These are phyloP conservation scores for Rasamsonia emersonii DNA, from an alignment of 2,329 filamentous ascomycete genomes.

Conservation along the genomic window DNA sequence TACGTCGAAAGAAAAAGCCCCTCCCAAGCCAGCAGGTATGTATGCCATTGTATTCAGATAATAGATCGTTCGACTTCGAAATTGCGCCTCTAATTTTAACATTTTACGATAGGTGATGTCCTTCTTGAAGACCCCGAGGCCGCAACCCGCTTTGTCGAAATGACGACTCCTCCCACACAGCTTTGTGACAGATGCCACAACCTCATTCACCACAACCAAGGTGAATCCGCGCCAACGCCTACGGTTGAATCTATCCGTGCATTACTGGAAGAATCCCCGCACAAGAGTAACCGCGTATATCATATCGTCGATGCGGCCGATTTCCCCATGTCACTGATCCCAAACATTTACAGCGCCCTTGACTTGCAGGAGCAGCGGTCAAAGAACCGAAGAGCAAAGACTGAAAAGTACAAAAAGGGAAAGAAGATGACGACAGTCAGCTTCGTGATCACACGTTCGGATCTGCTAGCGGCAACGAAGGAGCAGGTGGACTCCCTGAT, in stretches of 20 bases:
- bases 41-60: no score
- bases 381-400: slow-evolving; percentile 67
- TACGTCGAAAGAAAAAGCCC: no score
- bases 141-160: slow-evolving; percentile 13
- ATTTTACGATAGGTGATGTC: no score
- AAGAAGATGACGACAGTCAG: slow-evolving; percentile 71
- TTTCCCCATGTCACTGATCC: slow-evolving; percentile 88
- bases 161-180: slow-evolving; percentile 13
- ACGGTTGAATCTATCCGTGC: slow-evolving; percentile 71
- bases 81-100: no score
- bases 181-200: slow-evolving; percentile 83
- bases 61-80: no score
- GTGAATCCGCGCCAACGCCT: slow-evolving; percentile 68
- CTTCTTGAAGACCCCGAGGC: slow-evolving; percentile 15
- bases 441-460: slow-evolving; percentile 84
- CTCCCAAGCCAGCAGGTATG: no score
- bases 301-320: slow-evolving; percentile 93
- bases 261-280: slow-evolving; percentile 79
- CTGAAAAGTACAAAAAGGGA: slow-evolving; percentile 56
- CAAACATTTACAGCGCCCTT: slow-evolving; percentile 62
- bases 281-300: slow-evolving; percentile 89
- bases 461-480: slow-evolving; percentile 76
- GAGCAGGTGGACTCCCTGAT: slow-evolving; percentile 76
- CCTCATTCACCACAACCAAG: slow-evolving; percentile 65
- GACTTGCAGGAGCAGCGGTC: slow-evolving; percentile 66